Percentiles rank a stretch among this genome's conserved stretches.
phyloP scores from a whole-genome alignment of 139 green algal genomes.

The Tetradesmus obliquus region DNA sequence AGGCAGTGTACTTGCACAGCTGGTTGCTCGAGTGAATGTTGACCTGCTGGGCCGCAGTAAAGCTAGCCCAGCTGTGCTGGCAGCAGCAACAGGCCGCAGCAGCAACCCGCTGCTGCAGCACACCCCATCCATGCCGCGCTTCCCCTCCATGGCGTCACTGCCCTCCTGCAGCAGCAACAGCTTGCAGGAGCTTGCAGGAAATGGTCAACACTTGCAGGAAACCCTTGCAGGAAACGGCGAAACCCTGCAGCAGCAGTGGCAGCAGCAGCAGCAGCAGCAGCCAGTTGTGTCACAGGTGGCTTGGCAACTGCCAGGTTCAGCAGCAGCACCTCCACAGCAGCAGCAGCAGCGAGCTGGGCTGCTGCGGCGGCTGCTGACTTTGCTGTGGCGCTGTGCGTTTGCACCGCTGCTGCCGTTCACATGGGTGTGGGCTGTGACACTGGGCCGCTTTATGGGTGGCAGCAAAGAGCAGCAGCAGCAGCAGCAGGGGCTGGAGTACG shows the following conservation, averaged over 20 bases:
- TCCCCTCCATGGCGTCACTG: background rate
- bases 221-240: background rate
- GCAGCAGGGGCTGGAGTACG: background rate
- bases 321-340: background rate
- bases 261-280: background rate
- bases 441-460: background rate
- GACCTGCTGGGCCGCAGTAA: background rate
- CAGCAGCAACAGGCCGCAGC: slow-evolving; percentile 27
- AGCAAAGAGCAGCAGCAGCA: slow-evolving; percentile 16
- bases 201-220: background rate
- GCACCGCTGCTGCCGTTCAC: background rate
- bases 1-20: background rate
- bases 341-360: background rate
- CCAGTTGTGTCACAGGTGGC: background rate
- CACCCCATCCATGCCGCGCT: background rate
- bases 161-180: background rate
- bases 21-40: background rate
- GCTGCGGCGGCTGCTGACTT: background rate
- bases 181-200: background rate
- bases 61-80: background rate
- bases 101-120: slow-evolving; percentile 34
- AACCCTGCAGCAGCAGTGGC: background rate
- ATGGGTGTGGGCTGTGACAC: background rate
- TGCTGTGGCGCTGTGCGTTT: background rate
- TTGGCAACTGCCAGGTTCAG: background rate